phyloP scores from a whole-genome alignment of 139 green algal species.

The Limnomonas spitsbergensis region DNA sequence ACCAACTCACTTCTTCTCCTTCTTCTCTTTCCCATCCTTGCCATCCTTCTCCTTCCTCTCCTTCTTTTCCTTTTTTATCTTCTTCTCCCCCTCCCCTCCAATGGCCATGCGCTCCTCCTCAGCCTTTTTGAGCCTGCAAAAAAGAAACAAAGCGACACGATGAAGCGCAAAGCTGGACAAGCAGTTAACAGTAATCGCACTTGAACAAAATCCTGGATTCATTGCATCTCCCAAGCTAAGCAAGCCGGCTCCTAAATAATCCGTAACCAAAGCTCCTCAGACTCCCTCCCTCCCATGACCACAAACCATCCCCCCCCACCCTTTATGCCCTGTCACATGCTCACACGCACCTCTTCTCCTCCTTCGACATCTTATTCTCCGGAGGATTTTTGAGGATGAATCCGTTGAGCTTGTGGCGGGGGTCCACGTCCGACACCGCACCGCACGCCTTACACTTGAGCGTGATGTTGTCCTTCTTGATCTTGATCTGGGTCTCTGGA shows the following conservation, averaged over 20 bases:
- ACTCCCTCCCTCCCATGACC: too few relatives aligned
- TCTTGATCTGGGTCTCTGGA: slow-evolving; percentile 91
- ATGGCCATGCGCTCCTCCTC: slow-evolving; percentile 86
- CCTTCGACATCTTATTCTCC: slow-evolving; percentile 84
- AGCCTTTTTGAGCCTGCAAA: slow-evolving; percentile 80
- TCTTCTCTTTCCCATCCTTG: slow-evolving; percentile 60
- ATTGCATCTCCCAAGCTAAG: too few relatives aligned
- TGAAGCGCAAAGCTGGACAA: too few relatives aligned
- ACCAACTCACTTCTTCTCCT: slow-evolving; percentile 58
- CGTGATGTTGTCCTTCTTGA: slow-evolving; percentile 70
- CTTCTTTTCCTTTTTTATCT: slow-evolving; percentile 72
- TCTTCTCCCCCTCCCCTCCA: slow-evolving; percentile 56
- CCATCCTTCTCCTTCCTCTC: too few relatives aligned
- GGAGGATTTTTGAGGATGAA: slow-evolving; percentile 99
- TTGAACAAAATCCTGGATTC: too few relatives aligned
- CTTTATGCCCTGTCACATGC: too few relatives aligned
- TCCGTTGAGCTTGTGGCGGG: slow-evolving; percentile 94
- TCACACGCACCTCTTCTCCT: slow-evolving; percentile 20
- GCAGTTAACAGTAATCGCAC: too few relatives aligned
- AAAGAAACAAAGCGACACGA: too few relatives aligned
- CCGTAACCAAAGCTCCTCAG: too few relatives aligned
- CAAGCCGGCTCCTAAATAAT: too few relatives aligned
- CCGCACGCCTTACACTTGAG: slow-evolving; percentile 94
- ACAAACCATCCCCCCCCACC: too few relatives aligned
- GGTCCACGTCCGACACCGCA: slow-evolving; percentile 83